Base-by-base conservation (phyloP, 352 stramenopile genomes). In the Pythium dissotocum region DNA sequence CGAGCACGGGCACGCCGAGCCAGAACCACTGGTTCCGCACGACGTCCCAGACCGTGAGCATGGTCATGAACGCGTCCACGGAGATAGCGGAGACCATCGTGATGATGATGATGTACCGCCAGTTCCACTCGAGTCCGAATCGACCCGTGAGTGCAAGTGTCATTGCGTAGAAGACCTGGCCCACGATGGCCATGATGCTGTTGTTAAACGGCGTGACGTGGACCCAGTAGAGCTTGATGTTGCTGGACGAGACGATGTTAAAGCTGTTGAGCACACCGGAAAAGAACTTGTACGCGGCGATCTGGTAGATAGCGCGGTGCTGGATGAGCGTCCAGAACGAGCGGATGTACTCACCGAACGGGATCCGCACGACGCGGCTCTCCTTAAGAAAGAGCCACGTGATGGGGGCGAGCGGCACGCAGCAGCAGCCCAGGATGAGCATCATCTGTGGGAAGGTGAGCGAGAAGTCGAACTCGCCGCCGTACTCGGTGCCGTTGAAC, bases 301-400 rank as follows among this genome's bases (percentile, higher is more conserved):
- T 57, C n/a, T 70, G 70, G 38, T 71, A 77, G 40, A 85, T 63
- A 10, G 61, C 61, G 16, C 67, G 67, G 36, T 57, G 53, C 65
- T 82, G 65, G 32, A 82, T 33, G 18, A 75, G 32, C 8, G 49
- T 33, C 65, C 69, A 84, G 18, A 82, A 51, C 5, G 63, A 12
- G 10, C 26, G 8, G 2, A 73, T 67, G 61, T 83, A 80, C 33
- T 48, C 21, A 56, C 21, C 4, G 40, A 78, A 63, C 6, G 56
- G 12, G 61, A 35, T 33, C 16, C 44, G 38, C 13, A 60, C 35
- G 18, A 71, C 42, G 16, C 70, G 65, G 21, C 30, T 18, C 30
- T 84, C 77, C 10, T 73, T 12, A 4, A 82, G 30, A 24, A 77
- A 58, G 28, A 74, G 72, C 48, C 59, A 80, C n/a, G 67, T 73